Percentiles rank a stretch among this genome's conserved stretches.
These are phyloP conservation scores for Leishmania lainsoni DNA, from an alignment of 208 protist species.

Conservation along the genomic window DNA sequence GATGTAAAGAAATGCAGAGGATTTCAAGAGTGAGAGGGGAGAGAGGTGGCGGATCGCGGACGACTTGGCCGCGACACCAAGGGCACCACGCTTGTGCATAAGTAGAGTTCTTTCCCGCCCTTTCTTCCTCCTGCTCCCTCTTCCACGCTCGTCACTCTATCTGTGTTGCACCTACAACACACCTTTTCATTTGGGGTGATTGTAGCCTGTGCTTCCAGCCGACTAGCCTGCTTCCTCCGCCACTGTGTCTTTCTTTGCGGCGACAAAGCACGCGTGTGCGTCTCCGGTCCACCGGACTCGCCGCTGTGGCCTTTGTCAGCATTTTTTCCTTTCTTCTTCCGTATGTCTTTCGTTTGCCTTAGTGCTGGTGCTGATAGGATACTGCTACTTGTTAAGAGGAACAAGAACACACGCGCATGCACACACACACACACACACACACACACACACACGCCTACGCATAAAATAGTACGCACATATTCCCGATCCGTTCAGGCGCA, in stretches of 20 bases:
- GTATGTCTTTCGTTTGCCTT: not conserved
- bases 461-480: not conserved
- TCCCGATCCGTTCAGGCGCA: not conserved
- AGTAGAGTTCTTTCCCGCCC: not conserved
- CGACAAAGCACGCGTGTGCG: not conserved
- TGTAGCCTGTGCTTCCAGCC: not conserved
- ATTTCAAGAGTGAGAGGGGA: not conserved
- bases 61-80: not conserved
- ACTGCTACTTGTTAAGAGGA: slow-evolving; percentile 6
- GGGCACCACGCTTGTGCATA: not conserved
- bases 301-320: not conserved
- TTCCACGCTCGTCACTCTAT: not conserved
- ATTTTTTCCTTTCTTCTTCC: not conserved
- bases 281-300: not conserved
- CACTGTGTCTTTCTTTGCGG: not conserved
- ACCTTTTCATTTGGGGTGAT: not conserved
- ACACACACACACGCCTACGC: too few relatives aligned
- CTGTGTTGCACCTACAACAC: not conserved
- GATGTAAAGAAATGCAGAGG: not conserved
- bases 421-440: not conserved
- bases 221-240: not conserved
- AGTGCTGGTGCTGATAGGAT: not conserved
- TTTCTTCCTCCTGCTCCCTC: not conserved
- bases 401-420: slow-evolving; percentile 1
- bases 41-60: not conserved